Conservation (phyloP, 2,329 filamentous ascomycete genomes). For the Aureobasidium subglaciale region DNA sequence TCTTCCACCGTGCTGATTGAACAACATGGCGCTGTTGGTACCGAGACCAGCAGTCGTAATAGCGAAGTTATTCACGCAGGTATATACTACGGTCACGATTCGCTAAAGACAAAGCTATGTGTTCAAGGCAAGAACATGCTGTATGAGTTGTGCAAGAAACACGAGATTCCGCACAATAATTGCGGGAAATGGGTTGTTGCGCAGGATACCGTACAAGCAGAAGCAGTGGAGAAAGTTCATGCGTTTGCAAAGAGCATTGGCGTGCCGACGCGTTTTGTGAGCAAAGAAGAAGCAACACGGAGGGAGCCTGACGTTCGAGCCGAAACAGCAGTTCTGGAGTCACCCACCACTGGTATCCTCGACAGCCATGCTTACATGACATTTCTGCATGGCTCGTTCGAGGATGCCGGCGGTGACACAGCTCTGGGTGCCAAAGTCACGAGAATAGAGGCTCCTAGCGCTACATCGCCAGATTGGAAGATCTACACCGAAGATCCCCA, state of each 20-base stretch:
- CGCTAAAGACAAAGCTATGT: conserved; percentile 79
- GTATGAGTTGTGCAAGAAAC: conserved; percentile 65
- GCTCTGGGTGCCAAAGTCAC: conserved; percentile 64
- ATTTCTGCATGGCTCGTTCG: conserved; percentile 67
- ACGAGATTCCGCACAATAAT: conserved; percentile 63
- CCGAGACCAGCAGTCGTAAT: conserved; percentile 83
- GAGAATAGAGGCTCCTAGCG: conserved; percentile 50
- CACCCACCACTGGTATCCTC: conserved; percentile 79
- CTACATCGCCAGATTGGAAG: conserved; percentile 59
- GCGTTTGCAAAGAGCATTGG: conserved; percentile 46
- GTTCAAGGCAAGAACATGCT: conserved; percentile 67
- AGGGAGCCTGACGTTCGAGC: conserved; percentile 73
- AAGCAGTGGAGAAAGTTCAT: conserved; percentile 52
- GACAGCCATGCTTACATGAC: conserved; percentile 83
- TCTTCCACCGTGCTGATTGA: conserved; percentile 72
- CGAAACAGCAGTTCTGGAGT: conserved; percentile 68
- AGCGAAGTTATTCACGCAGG: conserved; percentile 96
- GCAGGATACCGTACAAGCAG: conserved; percentile 64
- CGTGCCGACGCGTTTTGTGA: conserved; percentile 68
- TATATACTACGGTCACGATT: conserved; percentile 72
- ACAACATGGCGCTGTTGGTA: conserved; percentile 66
- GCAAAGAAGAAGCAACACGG: conserved; percentile 50
- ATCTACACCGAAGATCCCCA: conserved; percentile 43
- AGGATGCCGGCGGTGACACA: conserved; percentile 66
- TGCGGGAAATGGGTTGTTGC: conserved; percentile 94